Evolutionary conservation across 257 asterid species (phyloP).

Genomic region (Linderniella brevidens): DNA sequence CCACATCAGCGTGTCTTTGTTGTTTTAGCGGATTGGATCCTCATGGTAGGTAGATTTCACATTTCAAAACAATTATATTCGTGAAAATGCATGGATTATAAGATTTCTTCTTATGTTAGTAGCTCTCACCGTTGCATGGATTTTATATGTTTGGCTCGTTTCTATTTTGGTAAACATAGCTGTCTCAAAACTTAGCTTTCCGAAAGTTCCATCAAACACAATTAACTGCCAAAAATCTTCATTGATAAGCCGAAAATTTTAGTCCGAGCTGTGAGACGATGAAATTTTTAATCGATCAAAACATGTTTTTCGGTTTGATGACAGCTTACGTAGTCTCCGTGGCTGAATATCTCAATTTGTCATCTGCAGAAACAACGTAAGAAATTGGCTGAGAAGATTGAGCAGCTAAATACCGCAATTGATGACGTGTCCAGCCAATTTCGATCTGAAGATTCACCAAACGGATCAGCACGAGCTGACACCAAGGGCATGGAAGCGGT

Average conservation of each 20-base stretch:
- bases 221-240: too few species aligned
- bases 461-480: constrained; percentile 32
- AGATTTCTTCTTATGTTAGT: too few species aligned
- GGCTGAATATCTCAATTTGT: neutral
- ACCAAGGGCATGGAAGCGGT: constrained; percentile 49
- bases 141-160: too few species aligned
- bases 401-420: constrained; percentile 65
- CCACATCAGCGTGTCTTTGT: constrained; percentile 1
- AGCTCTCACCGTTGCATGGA: too few species aligned
- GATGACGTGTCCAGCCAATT: constrained; percentile 56
- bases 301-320: neutral
- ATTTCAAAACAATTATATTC: neutral
- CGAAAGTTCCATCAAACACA: too few species aligned
- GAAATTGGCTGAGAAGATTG: constrained; percentile 73
- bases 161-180: too few species aligned
- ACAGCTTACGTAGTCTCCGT: neutral
- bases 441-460: constrained; percentile 37
- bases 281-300: too few species aligned
- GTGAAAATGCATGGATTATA: too few species aligned
- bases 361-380: constrained; percentile 57
- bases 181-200: too few species aligned
- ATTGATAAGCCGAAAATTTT: neutral
- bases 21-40: too few species aligned
- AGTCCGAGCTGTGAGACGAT: neutral
- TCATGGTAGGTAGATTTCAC: neutral